phyloP scores from a whole-genome alignment of 768 basidiomycete species.

The Cystobasidium tubakii region DNA sequence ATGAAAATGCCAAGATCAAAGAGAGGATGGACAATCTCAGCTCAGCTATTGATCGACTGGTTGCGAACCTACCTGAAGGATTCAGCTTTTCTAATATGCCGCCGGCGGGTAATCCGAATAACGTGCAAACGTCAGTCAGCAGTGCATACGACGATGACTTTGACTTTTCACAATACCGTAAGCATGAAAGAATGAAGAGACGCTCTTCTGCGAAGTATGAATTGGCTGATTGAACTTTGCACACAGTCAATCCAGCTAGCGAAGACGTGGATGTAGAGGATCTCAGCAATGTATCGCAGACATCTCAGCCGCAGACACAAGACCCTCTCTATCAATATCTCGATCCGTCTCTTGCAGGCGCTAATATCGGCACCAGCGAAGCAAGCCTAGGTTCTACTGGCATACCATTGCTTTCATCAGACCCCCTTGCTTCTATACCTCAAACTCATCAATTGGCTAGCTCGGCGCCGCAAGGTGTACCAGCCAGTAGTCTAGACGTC shows the following conservation, averaged over 20 bases:
- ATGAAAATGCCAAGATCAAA: slow-evolving; percentile 18
- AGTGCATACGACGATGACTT: slow-evolving; percentile 25
- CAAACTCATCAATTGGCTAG: background rate
- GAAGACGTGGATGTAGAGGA: background rate
- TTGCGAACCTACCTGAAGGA: slow-evolving; percentile 15
- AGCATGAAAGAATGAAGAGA: too few species aligned
- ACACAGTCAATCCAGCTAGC: background rate
- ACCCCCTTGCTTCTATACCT: background rate
- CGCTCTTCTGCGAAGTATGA: too few species aligned
- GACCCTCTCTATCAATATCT: slow-evolving; percentile 2
- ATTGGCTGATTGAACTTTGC: background rate
- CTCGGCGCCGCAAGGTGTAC: background rate
- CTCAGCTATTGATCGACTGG: slow-evolving; percentile 9
- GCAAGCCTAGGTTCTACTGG: background rate
- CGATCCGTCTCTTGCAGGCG: background rate
- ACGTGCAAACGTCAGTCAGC: background rate
- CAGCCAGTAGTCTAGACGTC: background rate
- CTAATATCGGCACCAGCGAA: background rate
- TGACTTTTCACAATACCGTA: slow-evolving; percentile 33
- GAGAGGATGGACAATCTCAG: slow-evolving; percentile 26
- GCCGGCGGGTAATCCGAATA: background rate
- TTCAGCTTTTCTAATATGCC: background rate
- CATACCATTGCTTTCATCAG: background rate
- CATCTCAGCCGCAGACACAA: background rate
- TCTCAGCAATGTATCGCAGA: background rate